A percentile compares a stretch with the other conserved stretches of the same genome.
Evolutionary conservation across 2,329 filamentous ascomycete species (phyloP).

Genomic region (Alternaria arbusti): DNA sequence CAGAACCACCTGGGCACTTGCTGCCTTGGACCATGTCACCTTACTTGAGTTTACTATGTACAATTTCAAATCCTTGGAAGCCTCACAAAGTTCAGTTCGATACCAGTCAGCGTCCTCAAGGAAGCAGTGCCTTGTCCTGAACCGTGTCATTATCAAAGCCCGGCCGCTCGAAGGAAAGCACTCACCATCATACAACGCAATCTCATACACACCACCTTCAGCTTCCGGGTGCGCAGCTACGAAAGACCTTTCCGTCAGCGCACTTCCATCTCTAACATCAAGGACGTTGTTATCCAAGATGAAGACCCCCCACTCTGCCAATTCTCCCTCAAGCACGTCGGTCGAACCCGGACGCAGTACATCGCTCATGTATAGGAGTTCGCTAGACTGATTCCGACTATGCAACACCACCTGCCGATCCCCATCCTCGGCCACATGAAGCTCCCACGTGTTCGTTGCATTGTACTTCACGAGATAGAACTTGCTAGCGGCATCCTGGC

Average conservation of each 20-base stretch:
- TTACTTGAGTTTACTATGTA: not conserved
- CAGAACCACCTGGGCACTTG: not conserved
- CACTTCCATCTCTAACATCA: slow-evolving; percentile 36
- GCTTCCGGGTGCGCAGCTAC: slow-evolving; percentile 22
- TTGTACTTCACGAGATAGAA: slow-evolving; percentile 35
- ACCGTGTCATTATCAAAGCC: not conserved
- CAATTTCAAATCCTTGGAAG: not conserved
- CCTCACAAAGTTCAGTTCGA: not conserved
- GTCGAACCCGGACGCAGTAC: slow-evolving; percentile 26
- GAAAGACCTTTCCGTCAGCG: slow-evolving; percentile 32
- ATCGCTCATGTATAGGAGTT: slow-evolving; percentile 34
- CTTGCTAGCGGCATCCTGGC: slow-evolving; percentile 24
- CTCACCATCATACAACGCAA: slow-evolving; percentile 40
- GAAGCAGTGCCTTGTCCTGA: not conserved
- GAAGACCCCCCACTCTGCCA: slow-evolving; percentile 42
- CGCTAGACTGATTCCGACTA: slow-evolving; percentile 20
- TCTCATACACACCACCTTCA: slow-evolving; percentile 14
- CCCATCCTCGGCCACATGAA: slow-evolving; percentile 37
- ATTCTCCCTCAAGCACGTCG: slow-evolving; percentile 30
- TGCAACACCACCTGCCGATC: slow-evolving; percentile 37
- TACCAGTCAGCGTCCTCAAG: not conserved
- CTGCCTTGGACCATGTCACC: not conserved
- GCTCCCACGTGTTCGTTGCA: slow-evolving; percentile 29
- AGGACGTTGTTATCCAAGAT: slow-evolving; percentile 34
- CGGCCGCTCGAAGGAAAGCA: not conserved